phyloP scores from a whole-genome alignment of 352 stramenopile genomes.

The Globisporangium takayamanum region DNA sequence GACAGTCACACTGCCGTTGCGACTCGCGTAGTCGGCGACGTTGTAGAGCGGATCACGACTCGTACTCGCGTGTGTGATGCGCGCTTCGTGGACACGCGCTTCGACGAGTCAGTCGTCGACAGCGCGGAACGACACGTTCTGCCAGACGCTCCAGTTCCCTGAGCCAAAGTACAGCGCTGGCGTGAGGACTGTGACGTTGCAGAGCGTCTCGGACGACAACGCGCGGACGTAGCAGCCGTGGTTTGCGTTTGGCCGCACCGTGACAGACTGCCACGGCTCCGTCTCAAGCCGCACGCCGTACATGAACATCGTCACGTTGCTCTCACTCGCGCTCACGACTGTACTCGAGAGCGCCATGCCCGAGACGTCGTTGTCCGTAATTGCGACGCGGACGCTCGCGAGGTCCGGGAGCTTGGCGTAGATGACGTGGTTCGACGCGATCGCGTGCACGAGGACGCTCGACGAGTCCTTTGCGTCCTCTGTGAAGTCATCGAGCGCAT shows the following conservation, averaged over 20 bases:
- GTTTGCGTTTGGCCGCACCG: slow-evolving; percentile 34
- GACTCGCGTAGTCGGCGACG: slow-evolving; percentile 22
- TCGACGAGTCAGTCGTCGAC: slow-evolving; percentile 66
- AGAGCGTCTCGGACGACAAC: slow-evolving; percentile 25
- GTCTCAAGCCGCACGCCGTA: slow-evolving; percentile 54
- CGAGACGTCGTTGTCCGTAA: slow-evolving; percentile 59
- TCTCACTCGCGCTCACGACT: slow-evolving; percentile 31
- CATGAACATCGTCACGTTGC: slow-evolving; percentile 26
- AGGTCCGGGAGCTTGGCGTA: slow-evolving; percentile 44
- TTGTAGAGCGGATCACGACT: slow-evolving; percentile 47
- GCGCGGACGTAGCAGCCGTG: slow-evolving; percentile 48
- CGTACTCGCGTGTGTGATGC: slow-evolving; percentile 41
- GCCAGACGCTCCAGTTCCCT: slow-evolving; percentile 59
- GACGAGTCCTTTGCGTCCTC: slow-evolving; percentile 39
- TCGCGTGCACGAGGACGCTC: slow-evolving; percentile 42
- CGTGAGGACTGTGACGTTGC: slow-evolving; percentile 52
- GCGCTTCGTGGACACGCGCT: slow-evolving; percentile 30
- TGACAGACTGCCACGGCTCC: slow-evolving; percentile 56
- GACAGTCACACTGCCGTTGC: slow-evolving; percentile 23
- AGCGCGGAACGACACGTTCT: slow-evolving; percentile 45
- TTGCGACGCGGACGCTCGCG: slow-evolving; percentile 36
- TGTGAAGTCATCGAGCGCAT: slow-evolving; percentile 55
- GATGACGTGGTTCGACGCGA: slow-evolving; percentile 62
- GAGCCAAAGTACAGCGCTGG: slow-evolving; percentile 43
- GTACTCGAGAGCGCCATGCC: slow-evolving; percentile 44